Evolutionary conservation across 1,139 yeast genomes (phyloP).

Genomic region (Debaryomyces sp.): DNA sequence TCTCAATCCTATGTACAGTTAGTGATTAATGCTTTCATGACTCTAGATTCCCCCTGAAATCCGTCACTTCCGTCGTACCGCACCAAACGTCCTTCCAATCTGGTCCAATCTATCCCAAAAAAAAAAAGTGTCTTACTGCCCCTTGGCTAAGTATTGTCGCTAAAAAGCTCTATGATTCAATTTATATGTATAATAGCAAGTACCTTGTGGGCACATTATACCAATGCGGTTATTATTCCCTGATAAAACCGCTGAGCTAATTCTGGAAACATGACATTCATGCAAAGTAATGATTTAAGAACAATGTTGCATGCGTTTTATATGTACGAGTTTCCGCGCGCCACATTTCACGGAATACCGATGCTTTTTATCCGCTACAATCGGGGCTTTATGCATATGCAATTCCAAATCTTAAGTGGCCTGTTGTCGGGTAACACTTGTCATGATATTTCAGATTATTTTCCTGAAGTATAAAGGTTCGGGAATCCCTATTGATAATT

Average conservation of each 20-base stretch:
- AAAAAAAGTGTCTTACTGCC: background rate
- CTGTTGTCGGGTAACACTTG: constrained; percentile 7
- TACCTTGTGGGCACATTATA: background rate
- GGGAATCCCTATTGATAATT: background rate
- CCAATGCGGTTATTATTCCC: background rate
- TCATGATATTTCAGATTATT: constrained; percentile 7
- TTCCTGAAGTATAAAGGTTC: constrained; percentile 5
- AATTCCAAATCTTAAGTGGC: constrained; percentile 1
- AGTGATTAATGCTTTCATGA: too few relatives aligned
- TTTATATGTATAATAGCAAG: background rate
- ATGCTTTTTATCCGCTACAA: background rate
- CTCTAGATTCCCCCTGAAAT: too few relatives aligned
- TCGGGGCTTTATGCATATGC: constrained; percentile 1
- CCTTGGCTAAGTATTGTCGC: background rate
- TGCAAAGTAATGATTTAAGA: background rate
- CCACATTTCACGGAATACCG: constrained; percentile 5
- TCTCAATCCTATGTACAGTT: too few relatives aligned
- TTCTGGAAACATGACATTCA: background rate
- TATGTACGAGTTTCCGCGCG: background rate
- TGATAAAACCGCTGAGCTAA: background rate
- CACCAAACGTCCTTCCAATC: background rate
- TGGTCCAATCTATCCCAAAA: background rate
- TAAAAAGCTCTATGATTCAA: background rate
- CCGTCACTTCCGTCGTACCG: background rate
- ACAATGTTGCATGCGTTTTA: background rate